Evolutionary conservation across 495 filamentous ascomycete genomes (phyloP), one percentile per base, ranked within the genome.

Genomic region (Aspergillus mulundensis): DNA sequence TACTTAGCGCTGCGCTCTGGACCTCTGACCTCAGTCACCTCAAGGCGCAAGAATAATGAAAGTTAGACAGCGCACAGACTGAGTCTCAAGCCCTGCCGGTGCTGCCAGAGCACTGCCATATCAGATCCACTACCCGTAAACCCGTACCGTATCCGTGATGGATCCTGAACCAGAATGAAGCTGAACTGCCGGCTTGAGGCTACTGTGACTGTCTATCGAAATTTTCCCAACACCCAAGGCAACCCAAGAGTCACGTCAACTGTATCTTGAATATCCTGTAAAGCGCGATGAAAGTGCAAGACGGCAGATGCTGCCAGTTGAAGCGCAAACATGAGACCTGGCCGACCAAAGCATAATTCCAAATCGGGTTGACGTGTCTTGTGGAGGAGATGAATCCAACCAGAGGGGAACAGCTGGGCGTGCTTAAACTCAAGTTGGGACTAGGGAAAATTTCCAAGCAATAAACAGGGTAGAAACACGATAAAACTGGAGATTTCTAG

Each of bases 291-390:
- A 36, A n/a, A n/a, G n/a, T 36, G 32, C 5, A 10, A 2, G 12
- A 10, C 32, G 2, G 32, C 12, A 10, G 32, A 28, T 28, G 34
- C 12, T 40, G 38, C 38, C n/a, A 18, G 14, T 36, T 14, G 32
- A 36, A 36, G 5, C 32, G 38, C 18, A 4, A 38, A 12, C 34
- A 20, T 7, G 15, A 38, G n/a, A n/a, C n/a, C n/a, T n/a, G n/a
- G n/a, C n/a, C 15, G 49, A 6, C 32, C 32, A 54, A 54, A 54
- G 51, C 25, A 42, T 45, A 45, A 54, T 54, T 45, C 51, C 51
- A 12, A 54, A 54, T 45, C 18, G 14, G 41, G 41, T 54, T 54
- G 42, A 45, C 23, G 43, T 46, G 43, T 28, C 21, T 46, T 23
- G 21, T 25, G 21, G 21, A 16, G 38, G n/a, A 18, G 14, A 44